These are phyloP conservation scores for Sugiyamaella grinbergsii DNA, from an alignment of 1,139 yeast species.

Conservation along the genomic window DNA sequence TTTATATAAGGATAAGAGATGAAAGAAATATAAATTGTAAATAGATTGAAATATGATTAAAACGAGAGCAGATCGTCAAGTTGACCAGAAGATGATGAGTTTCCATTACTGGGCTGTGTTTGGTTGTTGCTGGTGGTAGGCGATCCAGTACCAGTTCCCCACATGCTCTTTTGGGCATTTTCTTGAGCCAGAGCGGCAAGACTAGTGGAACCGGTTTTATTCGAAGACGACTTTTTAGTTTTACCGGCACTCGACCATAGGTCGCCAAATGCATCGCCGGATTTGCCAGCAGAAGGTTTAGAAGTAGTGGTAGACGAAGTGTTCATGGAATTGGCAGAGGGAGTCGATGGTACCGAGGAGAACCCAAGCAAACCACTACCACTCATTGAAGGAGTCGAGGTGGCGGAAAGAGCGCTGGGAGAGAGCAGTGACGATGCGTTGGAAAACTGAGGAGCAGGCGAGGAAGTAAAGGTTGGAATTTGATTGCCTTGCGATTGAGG, in stretches of 20 bases:
- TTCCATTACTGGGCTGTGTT: conserved; percentile 11
- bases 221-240: conserved; percentile 41
- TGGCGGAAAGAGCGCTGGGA: conserved; percentile 17
- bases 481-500: conserved; percentile 31
- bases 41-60: conserved; percentile 14
- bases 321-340: conserved; percentile 22
- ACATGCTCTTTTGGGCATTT: conserved; percentile 38
- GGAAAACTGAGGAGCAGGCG: conserved; percentile 43
- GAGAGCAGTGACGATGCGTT: conserved; percentile 31
- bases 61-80: conserved; percentile 35
- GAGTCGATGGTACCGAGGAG: conserved; percentile 18
- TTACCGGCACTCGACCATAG: conserved; percentile 70
- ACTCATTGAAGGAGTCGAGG: neutral
- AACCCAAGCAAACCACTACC: conserved; percentile 13
- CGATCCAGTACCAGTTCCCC: conserved; percentile 36
- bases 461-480: conserved; percentile 25
- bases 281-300: conserved; percentile 38
- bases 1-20: conserved; percentile 8
- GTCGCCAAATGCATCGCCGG: conserved; percentile 78
- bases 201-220: conserved; percentile 25
- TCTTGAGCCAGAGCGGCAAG: conserved; percentile 40
- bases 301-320: conserved; percentile 37
- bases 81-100: conserved; percentile 18
- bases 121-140: conserved; percentile 4
- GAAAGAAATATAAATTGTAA: conserved; percentile 5